Base-by-base conservation (phyloP, 208 protist genomes). In the Porcisia hertigi region DNA sequence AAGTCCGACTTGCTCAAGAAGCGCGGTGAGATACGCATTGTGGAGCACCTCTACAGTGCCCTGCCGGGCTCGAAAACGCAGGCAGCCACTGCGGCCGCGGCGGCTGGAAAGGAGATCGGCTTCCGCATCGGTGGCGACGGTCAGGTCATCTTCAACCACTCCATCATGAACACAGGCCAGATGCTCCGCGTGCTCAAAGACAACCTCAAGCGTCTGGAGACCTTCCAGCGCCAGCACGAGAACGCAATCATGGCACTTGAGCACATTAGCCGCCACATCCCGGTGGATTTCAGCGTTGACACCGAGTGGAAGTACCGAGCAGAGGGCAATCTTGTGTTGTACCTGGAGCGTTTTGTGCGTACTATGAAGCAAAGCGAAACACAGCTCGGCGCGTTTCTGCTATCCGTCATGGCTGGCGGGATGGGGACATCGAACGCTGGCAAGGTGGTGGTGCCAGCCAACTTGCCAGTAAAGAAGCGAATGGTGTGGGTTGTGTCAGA, bases 401-500 rank as follows among this genome's bases (percentile, higher is more conserved):
- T 77, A 39, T 72, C 75, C 41, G 59, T 93, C 30, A 47, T 90
- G 72, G 60, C 72, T 18, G 69, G 70, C 58, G 58, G 66, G n/a
- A 34, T 39, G 8, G 64, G 58, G 20, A 52, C 39, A 1, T 49
- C 65, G 34, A 63, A 63, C 9, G 75, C 75, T 14, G 82, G 76
- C n/a, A 73, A 63, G 34, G 36, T 83, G 45, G n/a, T 75, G 70
- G 55, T 79, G 73, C 72, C 76, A 12, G 71, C 60, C 45, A 62
- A 65, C 41, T 47, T 83, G 66, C 79, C 71, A 2, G 74, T 83
- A 25, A 88, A 89, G 62, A 92, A 90, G 53, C 78, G 90, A 39
- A 93, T 94, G 84, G 88, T 94, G 71, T 96, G 92, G 90, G 85
- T 96, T 34, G 85, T 96, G 3, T 96, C 92, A 8, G 85, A 93